These are phyloP conservation scores for Metarhizium album DNA, from an alignment of 2,329 filamentous ascomycete species.

Conservation along the genomic window DNA sequence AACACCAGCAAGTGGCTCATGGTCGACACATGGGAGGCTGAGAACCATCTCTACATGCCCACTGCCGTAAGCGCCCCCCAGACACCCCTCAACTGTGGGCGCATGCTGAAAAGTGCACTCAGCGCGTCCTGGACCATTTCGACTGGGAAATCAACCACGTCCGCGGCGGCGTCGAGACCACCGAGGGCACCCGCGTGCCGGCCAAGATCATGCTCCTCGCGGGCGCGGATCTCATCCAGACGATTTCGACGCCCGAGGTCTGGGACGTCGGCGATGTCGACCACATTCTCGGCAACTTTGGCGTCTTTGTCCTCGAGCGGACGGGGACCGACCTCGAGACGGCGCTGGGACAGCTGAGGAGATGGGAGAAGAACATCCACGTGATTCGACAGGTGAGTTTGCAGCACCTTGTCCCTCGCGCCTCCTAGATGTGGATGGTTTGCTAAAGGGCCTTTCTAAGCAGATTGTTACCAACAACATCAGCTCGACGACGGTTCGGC, in stretches of 20 bases:
- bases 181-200: constrained; percentile 52
- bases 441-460: no score
- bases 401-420: no score
- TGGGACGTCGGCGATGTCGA: constrained; percentile 81
- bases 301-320: constrained; percentile 78
- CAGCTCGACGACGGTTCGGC: no score
- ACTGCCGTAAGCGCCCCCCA: no score
- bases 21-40: constrained; percentile 84
- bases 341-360: constrained; percentile 68
- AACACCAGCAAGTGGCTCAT: constrained; percentile 65
- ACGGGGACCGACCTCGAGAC: constrained; percentile 83
- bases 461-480: no score
- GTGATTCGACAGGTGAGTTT: constrained; percentile 52
- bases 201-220: constrained; percentile 73
- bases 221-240: constrained; percentile 65
- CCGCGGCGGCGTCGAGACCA: constrained; percentile 64
- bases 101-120: no score
- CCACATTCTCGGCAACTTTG: constrained; percentile 76
- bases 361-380: constrained; percentile 76
- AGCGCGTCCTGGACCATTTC: constrained; percentile 84
- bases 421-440: no score
- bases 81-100: no score
- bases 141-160: constrained; percentile 74
- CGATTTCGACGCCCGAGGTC: constrained; percentile 61
- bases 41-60: constrained; percentile 69